Conservation (phyloP, 306 rosid genomes). For the Dalbergia cochinchinensis region DNA sequence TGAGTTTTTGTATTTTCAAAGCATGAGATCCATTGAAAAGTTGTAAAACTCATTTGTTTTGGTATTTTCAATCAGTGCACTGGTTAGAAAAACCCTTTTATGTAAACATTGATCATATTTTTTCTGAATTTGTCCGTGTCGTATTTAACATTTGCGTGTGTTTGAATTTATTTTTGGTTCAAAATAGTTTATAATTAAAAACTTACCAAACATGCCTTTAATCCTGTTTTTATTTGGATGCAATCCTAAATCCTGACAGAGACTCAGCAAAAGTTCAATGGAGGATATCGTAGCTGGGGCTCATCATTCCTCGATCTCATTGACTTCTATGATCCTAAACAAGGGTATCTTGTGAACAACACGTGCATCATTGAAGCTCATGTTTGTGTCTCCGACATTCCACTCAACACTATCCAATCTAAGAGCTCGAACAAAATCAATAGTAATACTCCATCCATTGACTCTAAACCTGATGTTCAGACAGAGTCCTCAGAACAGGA, state of each 20-base stretch:
- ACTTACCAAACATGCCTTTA: no score
- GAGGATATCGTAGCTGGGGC: constrained; percentile 90
- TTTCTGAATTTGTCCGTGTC: neutral
- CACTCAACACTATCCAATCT: neutral
- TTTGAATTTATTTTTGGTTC: neutral
- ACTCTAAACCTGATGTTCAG: neutral
- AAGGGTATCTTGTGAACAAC: constrained; percentile 78
- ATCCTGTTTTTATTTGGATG: no score
- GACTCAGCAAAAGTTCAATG: constrained; percentile 84
- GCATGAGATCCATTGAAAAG: no score
- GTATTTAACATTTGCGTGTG: neutral
- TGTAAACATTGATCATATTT: neutral
- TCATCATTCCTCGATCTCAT: constrained; percentile 70
- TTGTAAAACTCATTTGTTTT: no score
- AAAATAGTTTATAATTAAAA: no score
- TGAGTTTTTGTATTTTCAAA: no score
- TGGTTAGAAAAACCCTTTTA: no score
- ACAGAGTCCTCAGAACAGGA: constrained; percentile 8
- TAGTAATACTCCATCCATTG: neutral
- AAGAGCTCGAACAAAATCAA: neutral
- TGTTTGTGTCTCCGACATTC: constrained; percentile 52
- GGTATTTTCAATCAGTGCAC: no score
- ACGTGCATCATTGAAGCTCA: constrained; percentile 80
- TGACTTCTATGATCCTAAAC: constrained; percentile 70
- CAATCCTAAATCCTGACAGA: constrained; percentile 49